A percentile compares a stretch with the other conserved stretches of the same genome.
These are phyloP conservation scores for Cryptococcus sp. DNA, from an alignment of 1,284 basidiomycete species.

Conservation along the genomic window DNA sequence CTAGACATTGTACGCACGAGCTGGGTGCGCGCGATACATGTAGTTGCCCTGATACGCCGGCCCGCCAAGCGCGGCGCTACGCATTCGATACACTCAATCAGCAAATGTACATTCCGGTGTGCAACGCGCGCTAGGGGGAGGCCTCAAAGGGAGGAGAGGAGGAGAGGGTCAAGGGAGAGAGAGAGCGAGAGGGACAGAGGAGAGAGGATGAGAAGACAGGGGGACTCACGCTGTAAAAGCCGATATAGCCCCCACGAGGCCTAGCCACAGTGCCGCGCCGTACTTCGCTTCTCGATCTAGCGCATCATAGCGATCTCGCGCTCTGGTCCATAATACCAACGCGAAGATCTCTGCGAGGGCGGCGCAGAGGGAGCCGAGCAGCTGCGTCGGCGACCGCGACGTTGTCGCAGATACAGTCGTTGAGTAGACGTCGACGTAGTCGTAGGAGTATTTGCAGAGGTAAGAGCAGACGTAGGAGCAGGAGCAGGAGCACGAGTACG, in stretches of 20 bases:
- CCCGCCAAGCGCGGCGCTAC: slow-evolving; percentile 17
- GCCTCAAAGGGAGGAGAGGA: background rate
- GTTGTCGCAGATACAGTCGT: no score
- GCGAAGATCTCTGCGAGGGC: slow-evolving; percentile 31
- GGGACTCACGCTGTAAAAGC: slow-evolving; percentile 29
- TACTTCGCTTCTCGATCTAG: slow-evolving; percentile 17
- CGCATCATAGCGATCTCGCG: slow-evolving; percentile 20
- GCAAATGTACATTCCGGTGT: background rate
- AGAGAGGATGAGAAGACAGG: background rate
- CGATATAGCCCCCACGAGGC: slow-evolving; percentile 23
- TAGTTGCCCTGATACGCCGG: slow-evolving; percentile 24
- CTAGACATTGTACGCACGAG: slow-evolving; percentile 24
- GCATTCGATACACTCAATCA: background rate
- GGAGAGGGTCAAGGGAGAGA: no score
- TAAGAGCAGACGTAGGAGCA: background rate
- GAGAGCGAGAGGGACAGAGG: no score
- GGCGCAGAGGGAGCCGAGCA: slow-evolving; percentile 23
- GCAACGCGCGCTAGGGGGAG: background rate
- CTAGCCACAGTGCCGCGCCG: slow-evolving; percentile 35
- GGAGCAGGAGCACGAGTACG: background rate
- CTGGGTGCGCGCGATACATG: slow-evolving; percentile 30
- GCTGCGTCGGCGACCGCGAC: slow-evolving; percentile 9
- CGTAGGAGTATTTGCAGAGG: background rate
- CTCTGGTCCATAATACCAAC: slow-evolving; percentile 28
- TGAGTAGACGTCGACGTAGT: background rate